A percentile compares a stretch with the other conserved stretches of the same genome.
Conservation (phyloP, 495 filamentous ascomycete genomes). For the Letharia lupina region DNA sequence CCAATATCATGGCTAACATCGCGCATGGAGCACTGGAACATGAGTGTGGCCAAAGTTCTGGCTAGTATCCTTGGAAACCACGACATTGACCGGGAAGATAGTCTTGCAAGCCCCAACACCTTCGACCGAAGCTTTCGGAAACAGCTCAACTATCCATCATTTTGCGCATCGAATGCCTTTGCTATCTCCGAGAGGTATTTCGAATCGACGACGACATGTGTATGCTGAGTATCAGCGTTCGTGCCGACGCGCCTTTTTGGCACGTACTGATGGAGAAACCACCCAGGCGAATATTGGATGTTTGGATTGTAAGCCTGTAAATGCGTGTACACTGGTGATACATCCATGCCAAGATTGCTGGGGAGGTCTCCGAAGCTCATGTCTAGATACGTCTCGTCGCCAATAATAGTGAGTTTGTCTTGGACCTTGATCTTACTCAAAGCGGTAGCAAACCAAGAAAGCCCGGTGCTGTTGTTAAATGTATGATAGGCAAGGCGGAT, state of each 20-base stretch:
- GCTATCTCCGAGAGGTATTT: neutral
- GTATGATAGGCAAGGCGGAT: neutral
- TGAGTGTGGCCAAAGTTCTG: neutral
- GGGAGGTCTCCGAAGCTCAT: neutral
- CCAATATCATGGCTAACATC: neutral
- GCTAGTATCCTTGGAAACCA: neutral
- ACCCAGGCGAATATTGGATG: neutral
- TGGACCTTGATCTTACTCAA: slow-evolving; percentile 3
- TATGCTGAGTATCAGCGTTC: neutral
- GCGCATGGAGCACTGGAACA: neutral
- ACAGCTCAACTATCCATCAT: neutral
- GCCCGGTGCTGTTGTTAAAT: neutral
- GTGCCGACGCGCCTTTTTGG: neutral
- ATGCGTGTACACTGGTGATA: neutral
- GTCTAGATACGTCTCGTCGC: neutral
- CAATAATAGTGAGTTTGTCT: neutral
- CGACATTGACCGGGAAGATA: neutral
- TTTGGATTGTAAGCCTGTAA: neutral
- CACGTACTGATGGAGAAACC: neutral
- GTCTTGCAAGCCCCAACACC: neutral
- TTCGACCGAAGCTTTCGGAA: neutral
- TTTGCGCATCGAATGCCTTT: neutral
- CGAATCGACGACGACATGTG: neutral
- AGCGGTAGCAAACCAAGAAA: neutral
- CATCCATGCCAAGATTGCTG: neutral